Conservation (phyloP, 768 basidiomycete genomes). For the Cystobasidium ongulense region DNA sequence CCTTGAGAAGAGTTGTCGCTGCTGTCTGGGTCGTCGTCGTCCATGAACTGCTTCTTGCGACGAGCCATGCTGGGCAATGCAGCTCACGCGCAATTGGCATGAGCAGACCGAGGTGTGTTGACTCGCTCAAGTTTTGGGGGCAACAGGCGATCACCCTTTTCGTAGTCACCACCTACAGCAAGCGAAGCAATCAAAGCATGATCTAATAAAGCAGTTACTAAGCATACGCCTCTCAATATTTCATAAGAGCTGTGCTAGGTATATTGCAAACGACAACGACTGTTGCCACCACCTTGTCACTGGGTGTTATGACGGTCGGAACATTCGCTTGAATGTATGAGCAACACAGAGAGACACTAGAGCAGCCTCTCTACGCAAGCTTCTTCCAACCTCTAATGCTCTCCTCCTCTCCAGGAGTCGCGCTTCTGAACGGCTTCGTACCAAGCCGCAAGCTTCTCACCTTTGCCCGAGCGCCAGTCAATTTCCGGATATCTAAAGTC, state of each 20-base stretch:
- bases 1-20: constrained; percentile 53
- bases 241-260: too few relatives aligned
- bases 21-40: constrained; percentile 15
- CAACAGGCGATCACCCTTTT: not conserved
- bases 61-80: constrained; percentile 43
- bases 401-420: not conserved
- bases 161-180: too few relatives aligned
- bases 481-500: not conserved
- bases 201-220: too few relatives aligned
- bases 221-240: too few relatives aligned
- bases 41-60: constrained; percentile 42
- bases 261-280: too few relatives aligned
- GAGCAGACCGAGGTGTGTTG: not conserved
- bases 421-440: not conserved
- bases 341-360: too few relatives aligned
- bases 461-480: not conserved
- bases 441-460: not conserved
- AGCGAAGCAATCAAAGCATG: too few relatives aligned
- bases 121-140: not conserved
- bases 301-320: too few relatives aligned
- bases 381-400: not conserved
- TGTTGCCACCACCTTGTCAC: too few relatives aligned
- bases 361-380: not conserved
- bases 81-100: not conserved
- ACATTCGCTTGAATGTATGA: too few relatives aligned